phyloP scores from a whole-genome alignment of 163 green algal genomes.

The Scenedesmus sp. region DNA sequence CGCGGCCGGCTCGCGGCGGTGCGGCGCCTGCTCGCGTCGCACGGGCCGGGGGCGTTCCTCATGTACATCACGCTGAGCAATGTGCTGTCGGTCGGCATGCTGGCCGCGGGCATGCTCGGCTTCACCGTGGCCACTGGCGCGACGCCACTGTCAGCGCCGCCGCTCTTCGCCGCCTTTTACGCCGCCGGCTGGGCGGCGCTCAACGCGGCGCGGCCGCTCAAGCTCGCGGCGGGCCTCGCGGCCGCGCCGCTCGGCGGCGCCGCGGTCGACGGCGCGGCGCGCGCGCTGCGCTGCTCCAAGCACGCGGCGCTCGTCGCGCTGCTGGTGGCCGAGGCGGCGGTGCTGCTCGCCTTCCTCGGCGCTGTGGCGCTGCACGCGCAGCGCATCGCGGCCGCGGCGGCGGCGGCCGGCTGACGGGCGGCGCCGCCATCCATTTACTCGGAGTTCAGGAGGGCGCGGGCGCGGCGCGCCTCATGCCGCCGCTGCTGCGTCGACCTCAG shows the following conservation, averaged over 20 bases:
- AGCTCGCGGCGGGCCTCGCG: conserved; percentile 25
- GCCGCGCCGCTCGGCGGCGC: conserved; percentile 7
- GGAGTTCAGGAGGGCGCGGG: too few species aligned
- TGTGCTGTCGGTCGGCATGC: conserved; percentile 26
- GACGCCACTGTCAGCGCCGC: conserved; percentile 20
- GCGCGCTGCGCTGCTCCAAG: background rate
- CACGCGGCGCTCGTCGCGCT: conserved; percentile 12
- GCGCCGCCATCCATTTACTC: too few species aligned
- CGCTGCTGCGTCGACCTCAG: too few species aligned
- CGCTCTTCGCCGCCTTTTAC: conserved; percentile 35
- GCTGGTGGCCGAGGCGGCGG: conserved; percentile 13
- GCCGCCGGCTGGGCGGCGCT: conserved; percentile 8
- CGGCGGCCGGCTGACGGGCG: too few species aligned
- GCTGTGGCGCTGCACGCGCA: conserved; percentile 11
- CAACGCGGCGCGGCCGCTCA: conserved; percentile 12
- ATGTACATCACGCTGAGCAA: conserved; percentile 40
- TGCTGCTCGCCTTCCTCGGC: conserved; percentile 3
- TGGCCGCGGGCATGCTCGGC: conserved; percentile 19
- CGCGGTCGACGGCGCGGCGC: background rate
- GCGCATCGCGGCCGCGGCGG: background rate
- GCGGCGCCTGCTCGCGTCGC: background rate
- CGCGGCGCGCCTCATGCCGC: too few species aligned
- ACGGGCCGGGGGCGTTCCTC: conserved; percentile 31
- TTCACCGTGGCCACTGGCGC: conserved; percentile 21
- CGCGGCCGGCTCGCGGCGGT: background rate